Evolutionary conservation across 441 rosid species (phyloP).

Genomic region (Lepidium campestre): DNA sequence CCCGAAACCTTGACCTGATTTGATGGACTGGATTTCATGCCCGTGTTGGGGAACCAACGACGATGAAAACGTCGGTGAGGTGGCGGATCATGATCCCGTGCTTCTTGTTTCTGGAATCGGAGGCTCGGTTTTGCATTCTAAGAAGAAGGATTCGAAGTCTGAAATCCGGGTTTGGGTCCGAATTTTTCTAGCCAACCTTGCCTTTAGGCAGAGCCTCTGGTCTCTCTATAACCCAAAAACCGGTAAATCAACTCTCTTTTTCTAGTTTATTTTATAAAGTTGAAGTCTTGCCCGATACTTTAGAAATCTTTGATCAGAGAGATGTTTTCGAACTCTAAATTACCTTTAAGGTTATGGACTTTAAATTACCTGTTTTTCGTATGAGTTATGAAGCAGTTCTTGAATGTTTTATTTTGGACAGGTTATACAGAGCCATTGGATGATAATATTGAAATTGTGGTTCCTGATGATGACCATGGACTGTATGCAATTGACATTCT

Average conservation of each 20-base stretch:
- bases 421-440: conserved; percentile 77
- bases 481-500: conserved; percentile 75
- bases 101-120: conserved; percentile 75
- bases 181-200: conserved; percentile 66
- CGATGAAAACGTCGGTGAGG: conserved; percentile 14
- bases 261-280: not conserved
- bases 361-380: not conserved
- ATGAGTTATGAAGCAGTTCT: not conserved
- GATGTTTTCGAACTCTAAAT: not conserved
- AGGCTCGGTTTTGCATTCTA: conserved; percentile 76
- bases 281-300: not conserved
- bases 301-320: not conserved
- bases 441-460: conserved; percentile 50
- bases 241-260: conserved; percentile 33
- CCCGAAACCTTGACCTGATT: conserved; percentile 12
- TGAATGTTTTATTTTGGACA: conserved; percentile 22
- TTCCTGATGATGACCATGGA: conserved; percentile 85
- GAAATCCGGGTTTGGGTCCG: conserved; percentile 83
- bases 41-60: conserved; percentile 46
- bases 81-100: conserved; percentile 44
- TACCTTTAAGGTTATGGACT: not conserved
- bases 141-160: conserved; percentile 47
- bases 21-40: conserved; percentile 31
- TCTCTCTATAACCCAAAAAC: conserved; percentile 71
- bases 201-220: conserved; percentile 74